phyloP scores from a whole-genome alignment of 2,329 filamentous ascomycete genomes.

The Malbranchea zuffiana region DNA sequence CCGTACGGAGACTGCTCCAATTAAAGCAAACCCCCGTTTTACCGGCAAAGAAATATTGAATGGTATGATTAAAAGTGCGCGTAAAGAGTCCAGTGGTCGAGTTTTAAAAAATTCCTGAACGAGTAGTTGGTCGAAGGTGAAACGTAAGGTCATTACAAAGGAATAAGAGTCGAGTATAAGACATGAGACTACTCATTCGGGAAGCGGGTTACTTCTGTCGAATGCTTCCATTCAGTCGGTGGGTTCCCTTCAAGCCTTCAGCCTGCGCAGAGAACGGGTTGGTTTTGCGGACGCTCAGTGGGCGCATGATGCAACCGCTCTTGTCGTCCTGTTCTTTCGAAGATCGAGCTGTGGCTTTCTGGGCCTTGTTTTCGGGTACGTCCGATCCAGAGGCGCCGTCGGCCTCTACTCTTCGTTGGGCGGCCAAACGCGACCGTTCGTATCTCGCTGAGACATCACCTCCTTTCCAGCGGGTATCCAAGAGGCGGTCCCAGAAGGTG shows the following conservation, averaged over 20 bases:
- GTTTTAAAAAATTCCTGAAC: conserved; percentile 1
- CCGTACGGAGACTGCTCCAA: no score
- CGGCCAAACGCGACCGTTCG: conserved; percentile 44
- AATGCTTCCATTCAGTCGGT: conserved; percentile 32
- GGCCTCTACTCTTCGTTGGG: conserved; percentile 43
- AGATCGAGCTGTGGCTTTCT: no score
- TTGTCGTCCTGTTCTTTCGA: conserved; percentile 18
- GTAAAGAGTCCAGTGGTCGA: no score
- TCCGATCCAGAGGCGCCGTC: conserved; percentile 17
- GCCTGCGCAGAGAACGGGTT: conserved; percentile 21
- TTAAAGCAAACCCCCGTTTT: no score
- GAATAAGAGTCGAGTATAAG: neutral
- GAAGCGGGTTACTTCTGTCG: conserved; percentile 23
- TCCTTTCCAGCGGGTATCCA: conserved; percentile 75
- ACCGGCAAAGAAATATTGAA: no score
- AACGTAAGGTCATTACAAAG: conserved; percentile 7
- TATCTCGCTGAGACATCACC: conserved; percentile 51
- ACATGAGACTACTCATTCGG: neutral
- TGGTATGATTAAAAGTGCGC: no score
- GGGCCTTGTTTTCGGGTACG: conserved; percentile 13
- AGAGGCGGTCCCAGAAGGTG: conserved; percentile 80
- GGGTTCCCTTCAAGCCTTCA: conserved; percentile 28
- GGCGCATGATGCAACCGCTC: conserved; percentile 9
- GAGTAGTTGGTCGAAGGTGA: neutral
- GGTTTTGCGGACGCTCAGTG: conserved; percentile 26